Evolutionary conservation across 1,284 basidiomycete genomes (phyloP).

Genomic region (Takashimella tepidaria): DNA sequence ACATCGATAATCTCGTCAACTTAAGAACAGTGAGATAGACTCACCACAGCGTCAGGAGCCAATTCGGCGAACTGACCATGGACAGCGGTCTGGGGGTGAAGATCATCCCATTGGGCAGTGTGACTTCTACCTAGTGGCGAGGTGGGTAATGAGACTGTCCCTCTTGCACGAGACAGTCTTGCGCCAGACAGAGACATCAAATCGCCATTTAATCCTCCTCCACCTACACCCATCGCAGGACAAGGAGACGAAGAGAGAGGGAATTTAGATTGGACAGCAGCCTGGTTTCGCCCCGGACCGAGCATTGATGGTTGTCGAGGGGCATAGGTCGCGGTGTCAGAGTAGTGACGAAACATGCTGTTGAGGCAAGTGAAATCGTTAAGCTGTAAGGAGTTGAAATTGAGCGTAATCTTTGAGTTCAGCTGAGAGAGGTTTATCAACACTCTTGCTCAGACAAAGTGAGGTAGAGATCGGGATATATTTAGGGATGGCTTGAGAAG

Average conservation of each 20-base stretch:
- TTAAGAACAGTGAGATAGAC: background rate
- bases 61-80: background rate
- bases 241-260: background rate
- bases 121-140: conserved; percentile 6
- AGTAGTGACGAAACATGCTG: background rate
- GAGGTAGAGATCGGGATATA: too few species aligned
- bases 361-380: too few species aligned
- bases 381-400: too few species aligned
- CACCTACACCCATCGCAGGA: too few species aligned
- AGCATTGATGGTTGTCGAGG: background rate
- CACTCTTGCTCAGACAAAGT: too few species aligned
- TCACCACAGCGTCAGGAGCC: background rate
- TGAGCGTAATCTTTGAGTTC: too few species aligned
- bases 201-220: background rate
- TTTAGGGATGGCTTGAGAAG: too few species aligned
- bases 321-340: background rate
- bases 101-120: background rate
- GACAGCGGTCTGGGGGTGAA: background rate
- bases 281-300: background rate
- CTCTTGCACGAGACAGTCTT: conserved; percentile 7
- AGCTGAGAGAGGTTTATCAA: too few species aligned
- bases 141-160: conserved; percentile 22
- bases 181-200: background rate
- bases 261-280: background rate
- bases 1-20: too few species aligned